Base-by-base conservation (phyloP, 805 yeast species). In the Candida palmyrensis region DNA sequence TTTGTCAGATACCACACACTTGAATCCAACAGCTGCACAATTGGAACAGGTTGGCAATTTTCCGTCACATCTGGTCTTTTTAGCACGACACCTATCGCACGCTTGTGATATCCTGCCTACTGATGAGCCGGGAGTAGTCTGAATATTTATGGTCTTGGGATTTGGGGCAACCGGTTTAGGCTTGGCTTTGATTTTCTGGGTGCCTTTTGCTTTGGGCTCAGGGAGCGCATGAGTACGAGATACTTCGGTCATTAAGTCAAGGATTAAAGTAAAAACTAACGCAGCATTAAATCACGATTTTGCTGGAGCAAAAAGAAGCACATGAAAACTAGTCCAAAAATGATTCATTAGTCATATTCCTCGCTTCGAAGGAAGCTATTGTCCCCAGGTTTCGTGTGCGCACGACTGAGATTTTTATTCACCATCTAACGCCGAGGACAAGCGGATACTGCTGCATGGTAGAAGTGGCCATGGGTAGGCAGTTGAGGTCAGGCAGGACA, bases 1-100 rank as follows among this genome's bases (percentile, higher is more conserved):
- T 45, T 82, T 81, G 51, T 88, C 96, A 12, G 89, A 79, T n/a
- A 86, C 82, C 36, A 81, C 81, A 56, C 97, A 88, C 42, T 85
- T 90, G 37, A 88, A 72, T 3, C 96, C 96, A 3, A 85, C 92
- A 5, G 78, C 71, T 9, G 77, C 79, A 64, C 97, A 88, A 39
- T 83, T 82, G 0, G 90, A 74, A 53, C 97, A 88, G 7, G 50
- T 44, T 3, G 82, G 82, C 38, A 76, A 71, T 36, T 73, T 71
- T 1, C 92, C 92, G 45, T 83, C 90, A 60, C 94, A 83, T 37
- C 79, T 73, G 9, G 82, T 78, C 55, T 84, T 84, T 49, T 83
- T 84, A 30, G 84, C 75, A 32, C 96, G 64, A 50, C 96, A 88
- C 32, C 97, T 61, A 52, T 87, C 96, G 56, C 96, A 87, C 0